A percentile compares a stretch with the other conserved stretches of the same genome.
Evolutionary conservation across 306 rosid genomes (phyloP).

Genomic region (Cicer cuneatum): DNA sequence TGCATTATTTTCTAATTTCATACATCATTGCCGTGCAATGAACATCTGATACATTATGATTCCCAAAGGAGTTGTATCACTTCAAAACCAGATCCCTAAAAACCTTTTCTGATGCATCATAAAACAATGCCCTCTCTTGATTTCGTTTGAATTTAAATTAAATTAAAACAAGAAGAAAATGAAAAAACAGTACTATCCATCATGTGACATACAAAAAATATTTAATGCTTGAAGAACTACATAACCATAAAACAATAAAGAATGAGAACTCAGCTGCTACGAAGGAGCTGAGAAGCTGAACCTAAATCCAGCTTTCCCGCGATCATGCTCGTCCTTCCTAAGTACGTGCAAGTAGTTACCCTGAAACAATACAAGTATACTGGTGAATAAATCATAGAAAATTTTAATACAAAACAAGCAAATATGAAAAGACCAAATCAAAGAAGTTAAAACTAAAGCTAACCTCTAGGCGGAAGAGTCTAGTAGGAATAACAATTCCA

Average conservation of each 20-base stretch:
- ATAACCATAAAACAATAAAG: conserved; percentile 22
- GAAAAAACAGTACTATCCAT: background rate
- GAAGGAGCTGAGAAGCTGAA: conserved; percentile 83
- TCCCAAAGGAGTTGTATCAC: background rate
- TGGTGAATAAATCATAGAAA: conserved; percentile 28
- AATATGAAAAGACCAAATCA: background rate
- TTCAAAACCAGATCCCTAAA: conserved; percentile 6
- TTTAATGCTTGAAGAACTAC: conserved; percentile 15
- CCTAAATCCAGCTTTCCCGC: conserved; percentile 84
- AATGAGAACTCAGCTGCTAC: conserved; percentile 42
- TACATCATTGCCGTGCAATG: background rate
- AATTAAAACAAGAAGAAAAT: conserved; percentile 36
- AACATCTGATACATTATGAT: conserved; percentile 31
- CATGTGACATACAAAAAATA: background rate
- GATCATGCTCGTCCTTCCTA: conserved; percentile 70
- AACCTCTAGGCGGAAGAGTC: conserved; percentile 86
- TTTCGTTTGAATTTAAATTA: conserved; percentile 37
- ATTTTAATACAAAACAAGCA: conserved; percentile 23
- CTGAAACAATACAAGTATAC: conserved; percentile 52
- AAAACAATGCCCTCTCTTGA: conserved; percentile 42
- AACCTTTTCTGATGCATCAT: conserved; percentile 13
- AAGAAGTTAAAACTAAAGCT: conserved; percentile 46
- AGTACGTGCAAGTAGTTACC: conserved; percentile 76
- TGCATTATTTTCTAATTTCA: conserved; percentile 1
- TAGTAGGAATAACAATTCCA: conserved; percentile 86